phyloP scores from a whole-genome alignment of 352 stramenopile genomes.

The Saprolegnia diclina region DNA sequence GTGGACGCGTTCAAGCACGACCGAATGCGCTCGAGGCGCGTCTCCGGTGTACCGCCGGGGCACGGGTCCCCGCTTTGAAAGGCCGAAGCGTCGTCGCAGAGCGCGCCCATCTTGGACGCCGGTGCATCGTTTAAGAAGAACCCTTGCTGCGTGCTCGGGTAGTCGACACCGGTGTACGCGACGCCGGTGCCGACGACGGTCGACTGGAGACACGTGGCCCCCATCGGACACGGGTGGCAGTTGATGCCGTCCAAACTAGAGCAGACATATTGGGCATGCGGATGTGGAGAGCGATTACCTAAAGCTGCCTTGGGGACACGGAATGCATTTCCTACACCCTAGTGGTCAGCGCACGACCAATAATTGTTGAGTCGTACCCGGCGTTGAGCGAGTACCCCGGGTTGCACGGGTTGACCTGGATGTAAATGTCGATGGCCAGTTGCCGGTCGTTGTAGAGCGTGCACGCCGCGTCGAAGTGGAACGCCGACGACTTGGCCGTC shows the following conservation, averaged over 20 bases:
- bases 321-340: constrained; percentile 38
- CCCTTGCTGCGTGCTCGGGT: constrained; percentile 38
- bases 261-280: no score
- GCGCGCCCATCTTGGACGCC: constrained; percentile 35
- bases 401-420: constrained; percentile 50
- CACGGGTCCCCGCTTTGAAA: constrained; percentile 54
- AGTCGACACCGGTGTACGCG: constrained; percentile 35
- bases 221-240: constrained; percentile 56
- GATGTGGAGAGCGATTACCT: no score
- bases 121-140: constrained; percentile 46
- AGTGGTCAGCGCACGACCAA: neutral
- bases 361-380: constrained; percentile 35
- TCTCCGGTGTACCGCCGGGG: constrained; percentile 22
- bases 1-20: constrained; percentile 34
- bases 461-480: constrained; percentile 43
- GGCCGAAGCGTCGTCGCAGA: constrained; percentile 35
- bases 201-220: constrained; percentile 41
- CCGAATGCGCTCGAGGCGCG: constrained; percentile 41
- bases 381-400: constrained; percentile 54
- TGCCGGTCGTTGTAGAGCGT: constrained; percentile 28
- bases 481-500: constrained; percentile 33
- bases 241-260: constrained; percentile 54
- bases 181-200: constrained; percentile 31
- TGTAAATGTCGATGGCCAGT: constrained; percentile 30
- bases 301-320: constrained; percentile 58